Evolutionary conservation across 345 rosid species (phyloP), one percentile per base, ranked within the genome.

Genomic region (Aquilaria yunnanensis): DNA sequence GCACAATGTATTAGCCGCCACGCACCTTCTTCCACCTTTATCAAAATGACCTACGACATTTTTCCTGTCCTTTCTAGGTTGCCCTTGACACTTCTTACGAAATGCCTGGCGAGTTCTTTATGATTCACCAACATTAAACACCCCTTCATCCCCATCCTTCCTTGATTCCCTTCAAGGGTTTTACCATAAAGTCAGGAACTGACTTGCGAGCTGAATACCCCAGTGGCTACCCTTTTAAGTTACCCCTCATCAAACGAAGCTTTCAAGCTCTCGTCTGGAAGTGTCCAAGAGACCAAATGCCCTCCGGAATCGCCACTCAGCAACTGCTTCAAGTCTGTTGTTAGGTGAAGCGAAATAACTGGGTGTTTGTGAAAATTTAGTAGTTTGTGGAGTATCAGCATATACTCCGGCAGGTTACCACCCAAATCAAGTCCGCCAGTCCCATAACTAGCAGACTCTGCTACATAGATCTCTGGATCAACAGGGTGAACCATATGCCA

Each of bases 401-500:
- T 81, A 85, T 84, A 95, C 65, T 95, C 99, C 0, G 87, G 97
- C 31, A 63, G 61, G 72, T 76, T 84, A 60, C 66, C 80, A 48
- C 87, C 90, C 72, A 87, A 67, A 71, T 85, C 81, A 29, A 87
- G 74, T 33, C 83, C 93, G 43, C 79, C 79, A 2, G 80, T 70
- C 66, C 78, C 74, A 72, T 62, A 76, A 75, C 74, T 74, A 64
- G 75, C 72, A 12, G 72, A 65, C 70, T 80, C 83, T 79, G 79
- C 78, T 54, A 57, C 72, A 31, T 70, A 76, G 59, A 73, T 80
- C 72, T 77, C 81, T 14, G 77, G 81, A 73, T 72, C 83, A 16
- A 96, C 70, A 74, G 69, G 71, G 74, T 95, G 94, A 54, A 95
- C 70, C 97, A 95, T 89, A 62, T 85, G 86, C 99, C 99, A 95